Conservation (phyloP, 805 yeast species). For the Candida tallmaniae region DNA sequence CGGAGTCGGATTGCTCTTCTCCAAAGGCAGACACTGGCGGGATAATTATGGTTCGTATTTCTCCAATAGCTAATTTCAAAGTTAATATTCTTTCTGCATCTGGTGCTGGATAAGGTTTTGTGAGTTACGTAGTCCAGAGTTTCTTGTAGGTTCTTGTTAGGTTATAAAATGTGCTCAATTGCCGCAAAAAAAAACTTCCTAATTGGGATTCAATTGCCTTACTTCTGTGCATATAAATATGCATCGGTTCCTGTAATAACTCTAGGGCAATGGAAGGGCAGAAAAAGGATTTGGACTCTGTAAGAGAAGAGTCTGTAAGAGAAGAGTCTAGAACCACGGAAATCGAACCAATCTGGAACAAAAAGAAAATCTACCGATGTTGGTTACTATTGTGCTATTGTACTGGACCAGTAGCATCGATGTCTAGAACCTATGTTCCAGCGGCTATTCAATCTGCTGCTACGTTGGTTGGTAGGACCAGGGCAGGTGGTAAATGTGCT, state of each 20-base stretch:
- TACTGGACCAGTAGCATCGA: constrained; percentile 40
- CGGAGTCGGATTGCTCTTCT: constrained; percentile 15
- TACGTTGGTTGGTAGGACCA: constrained; percentile 22
- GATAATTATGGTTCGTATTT: background rate
- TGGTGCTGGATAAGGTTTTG: no score
- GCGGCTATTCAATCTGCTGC: constrained; percentile 37
- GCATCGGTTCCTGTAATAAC: no score
- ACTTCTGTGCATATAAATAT: no score
- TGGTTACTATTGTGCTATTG: constrained; percentile 38
- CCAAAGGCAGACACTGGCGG: constrained; percentile 24
- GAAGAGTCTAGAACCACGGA: no score
- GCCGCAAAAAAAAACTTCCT: no score
- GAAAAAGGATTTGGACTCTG: no score
- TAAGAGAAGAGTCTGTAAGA: no score
- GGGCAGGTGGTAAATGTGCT: constrained; percentile 20
- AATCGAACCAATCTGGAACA: constrained; percentile 2
- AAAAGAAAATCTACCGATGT: constrained; percentile 12
- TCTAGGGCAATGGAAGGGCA: no score
- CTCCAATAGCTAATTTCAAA: background rate
- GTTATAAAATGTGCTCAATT: no score
- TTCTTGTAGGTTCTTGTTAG: no score
- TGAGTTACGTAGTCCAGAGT: no score
- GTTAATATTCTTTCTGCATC: background rate
- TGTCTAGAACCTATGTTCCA: constrained; percentile 38
- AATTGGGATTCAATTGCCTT: no score